Evolutionary conservation across 2,329 filamentous ascomycete species (phyloP), one percentile per base, ranked within the genome.

Genomic region (Botrytis pseudocinerea): DNA sequence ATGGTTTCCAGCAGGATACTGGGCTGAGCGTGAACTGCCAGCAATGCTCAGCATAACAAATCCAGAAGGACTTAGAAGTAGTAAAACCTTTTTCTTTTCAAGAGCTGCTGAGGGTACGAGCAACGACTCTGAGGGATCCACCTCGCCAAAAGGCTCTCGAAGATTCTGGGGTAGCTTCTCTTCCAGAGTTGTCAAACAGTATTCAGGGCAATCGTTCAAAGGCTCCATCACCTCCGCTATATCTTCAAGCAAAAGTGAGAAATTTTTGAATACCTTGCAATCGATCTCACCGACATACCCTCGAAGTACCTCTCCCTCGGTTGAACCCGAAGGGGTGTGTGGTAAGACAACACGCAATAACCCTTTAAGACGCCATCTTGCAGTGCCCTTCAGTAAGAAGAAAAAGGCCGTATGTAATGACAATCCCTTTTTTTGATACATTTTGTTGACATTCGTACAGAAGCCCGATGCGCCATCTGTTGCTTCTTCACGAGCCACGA

Each of bases 1-100:
- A 38, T 90, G 88, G 88, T 89, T 88, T 78, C 88, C 88, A 1
- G 86, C 85, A 69, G 88, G 88, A 9, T 90, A 88, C 78, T 90
- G 87, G 88, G 88, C 88, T n/a, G 88, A 90, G 80, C 83, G 88
- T n/a, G 82, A 85, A 75, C 75, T 81, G n/a, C 65, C 46, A 22
- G 70, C 40, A 68, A 46, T 22, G 12, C 62, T 46, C 35, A 20
- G 35, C 40, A 35, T 54, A 25, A 42, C 25, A 9, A 60, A 35
- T 25, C 40, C 38, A 35, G 64, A 69, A 44, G 40, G 60, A 20
- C 51, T 51, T 20, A 69, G 28, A 48, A 72, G 46, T 40, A 60
- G 48, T 20, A 72, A 68, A 68, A n/a, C 32, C 3, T 44, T 38
- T 59, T 38, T 42, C 25, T 72, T 66, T 57, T 72, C 64, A 14